phyloP scores from a whole-genome alignment of 1,139 yeast species.

The Geotrichum fermentans region DNA sequence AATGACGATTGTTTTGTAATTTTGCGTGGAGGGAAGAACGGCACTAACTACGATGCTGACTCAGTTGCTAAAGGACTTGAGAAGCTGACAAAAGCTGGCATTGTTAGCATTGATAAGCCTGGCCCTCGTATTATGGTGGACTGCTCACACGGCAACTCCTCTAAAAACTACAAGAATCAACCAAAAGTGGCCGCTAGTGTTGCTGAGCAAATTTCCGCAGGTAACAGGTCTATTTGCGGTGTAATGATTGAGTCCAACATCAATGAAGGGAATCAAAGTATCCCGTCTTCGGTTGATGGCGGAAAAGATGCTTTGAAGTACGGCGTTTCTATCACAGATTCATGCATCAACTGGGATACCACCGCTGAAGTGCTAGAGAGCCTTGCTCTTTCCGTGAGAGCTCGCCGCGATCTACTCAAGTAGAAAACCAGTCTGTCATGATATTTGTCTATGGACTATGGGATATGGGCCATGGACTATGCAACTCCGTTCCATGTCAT shows the following conservation, averaged over 20 bases:
- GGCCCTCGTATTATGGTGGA: constrained; percentile 82
- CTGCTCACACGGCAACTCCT: constrained; percentile 95
- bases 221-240: constrained; percentile 78
- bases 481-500: too few relatives aligned
- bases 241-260: constrained; percentile 94
- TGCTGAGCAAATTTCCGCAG: constrained; percentile 72
- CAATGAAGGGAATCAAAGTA: constrained; percentile 88
- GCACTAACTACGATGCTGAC: constrained; percentile 81
- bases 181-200: constrained; percentile 82
- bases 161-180: constrained; percentile 85
- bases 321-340: constrained; percentile 95
- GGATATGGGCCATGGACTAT: too few relatives aligned
- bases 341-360: constrained; percentile 86
- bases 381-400: constrained; percentile 74
- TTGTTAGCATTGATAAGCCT: constrained; percentile 43
- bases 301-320: constrained; percentile 73
- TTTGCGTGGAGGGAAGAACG: constrained; percentile 89
- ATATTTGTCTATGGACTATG: neutral
- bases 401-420: constrained; percentile 48
- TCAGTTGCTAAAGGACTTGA: constrained; percentile 65
- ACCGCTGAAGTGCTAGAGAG: constrained; percentile 67
- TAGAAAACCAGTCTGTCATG: too few relatives aligned
- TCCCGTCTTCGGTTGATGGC: constrained; percentile 53
- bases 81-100: constrained; percentile 55
- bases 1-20: constrained; percentile 86